A percentile compares a stretch with the other conserved stretches of the same genome.
Evolutionary conservation across 371 early-diverging fungal genomes (phyloP).

Genomic region (Mycotypha africana): DNA sequence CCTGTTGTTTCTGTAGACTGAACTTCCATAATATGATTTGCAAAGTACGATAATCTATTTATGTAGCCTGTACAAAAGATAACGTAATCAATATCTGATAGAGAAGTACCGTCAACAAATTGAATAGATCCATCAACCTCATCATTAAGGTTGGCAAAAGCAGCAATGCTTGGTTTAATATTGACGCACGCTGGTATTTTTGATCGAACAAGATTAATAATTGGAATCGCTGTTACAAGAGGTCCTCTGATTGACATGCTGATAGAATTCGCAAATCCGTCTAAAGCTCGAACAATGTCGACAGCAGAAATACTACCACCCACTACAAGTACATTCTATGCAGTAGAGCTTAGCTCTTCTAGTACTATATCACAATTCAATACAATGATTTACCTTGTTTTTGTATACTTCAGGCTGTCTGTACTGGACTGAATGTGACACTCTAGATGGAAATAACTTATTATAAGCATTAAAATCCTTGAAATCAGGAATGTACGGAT

Average conservation of each 20-base stretch:
- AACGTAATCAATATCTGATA: constrained; percentile 51
- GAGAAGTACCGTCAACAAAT: constrained; percentile 54
- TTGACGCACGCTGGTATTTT: constrained; percentile 13
- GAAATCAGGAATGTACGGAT: constrained; percentile 30
- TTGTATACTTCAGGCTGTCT: constrained; percentile 24
- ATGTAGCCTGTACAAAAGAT: constrained; percentile 65
- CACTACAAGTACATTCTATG: constrained; percentile 32
- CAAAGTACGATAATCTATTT: constrained; percentile 46
- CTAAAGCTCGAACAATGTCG: constrained; percentile 27
- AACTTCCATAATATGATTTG: constrained; percentile 14
- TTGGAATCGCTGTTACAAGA: constrained; percentile 4
- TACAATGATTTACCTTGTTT: constrained; percentile 24
- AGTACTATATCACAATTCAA: no score
- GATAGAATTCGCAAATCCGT: constrained; percentile 20
- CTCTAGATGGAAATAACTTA: constrained; percentile 18
- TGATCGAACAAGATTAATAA: constrained; percentile 19
- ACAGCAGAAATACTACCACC: constrained; percentile 34
- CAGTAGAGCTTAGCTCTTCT: not conserved
- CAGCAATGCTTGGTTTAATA: constrained; percentile 13
- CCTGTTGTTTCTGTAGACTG: constrained; percentile 2
- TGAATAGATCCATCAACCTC: constrained; percentile 21
- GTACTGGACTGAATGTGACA: constrained; percentile 32
- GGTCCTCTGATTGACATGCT: constrained; percentile 24
- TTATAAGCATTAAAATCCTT: constrained; percentile 21
- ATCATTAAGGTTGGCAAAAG: constrained; percentile 22